These are phyloP conservation scores for Pezicula carpinea DNA, from an alignment of 2,329 filamentous ascomycete species.

Conservation along the genomic window DNA sequence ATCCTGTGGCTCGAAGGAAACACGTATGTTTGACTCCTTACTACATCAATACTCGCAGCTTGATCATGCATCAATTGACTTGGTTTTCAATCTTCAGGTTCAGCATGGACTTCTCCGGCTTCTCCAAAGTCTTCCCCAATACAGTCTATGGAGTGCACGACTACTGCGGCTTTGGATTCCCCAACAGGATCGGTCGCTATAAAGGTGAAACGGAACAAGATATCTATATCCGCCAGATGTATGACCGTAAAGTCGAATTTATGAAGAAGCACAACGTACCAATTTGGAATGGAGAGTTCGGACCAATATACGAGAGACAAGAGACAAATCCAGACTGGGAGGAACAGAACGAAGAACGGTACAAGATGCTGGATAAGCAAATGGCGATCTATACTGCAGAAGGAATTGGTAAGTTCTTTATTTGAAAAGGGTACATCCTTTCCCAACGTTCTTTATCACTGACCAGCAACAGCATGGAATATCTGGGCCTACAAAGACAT, in stretches of 20 bases:
- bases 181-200: conserved; percentile 32
- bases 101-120: conserved; percentile 38
- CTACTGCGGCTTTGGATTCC: conserved; percentile 38
- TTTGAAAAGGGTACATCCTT: background rate
- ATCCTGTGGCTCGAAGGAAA: conserved; percentile 42
- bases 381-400: conserved; percentile 5
- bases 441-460: background rate
- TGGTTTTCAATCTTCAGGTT: conserved; percentile 37
- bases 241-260: conserved; percentile 42
- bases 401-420: conserved; percentile 4
- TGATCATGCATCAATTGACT: conserved; percentile 30
- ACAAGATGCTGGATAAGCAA: conserved; percentile 33
- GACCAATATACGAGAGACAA: conserved; percentile 30
- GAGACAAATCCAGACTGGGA: conserved; percentile 16
- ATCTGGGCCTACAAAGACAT: conserved; percentile 9
- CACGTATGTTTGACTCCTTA: conserved; percentile 34
- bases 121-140: conserved; percentile 36
- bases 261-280: conserved; percentile 37
- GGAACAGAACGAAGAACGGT: conserved; percentile 33
- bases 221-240: conserved; percentile 34
- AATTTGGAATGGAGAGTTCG: conserved; percentile 49
- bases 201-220: conserved; percentile 36
- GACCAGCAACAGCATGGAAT: conserved; percentile 2
- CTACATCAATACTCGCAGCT: no score
- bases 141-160: conserved; percentile 41